A percentile compares a stretch with the other conserved stretches of the same genome.
Evolutionary conservation across 106 monocot species (phyloP).

Genomic region (Cymbidium sinense): DNA sequence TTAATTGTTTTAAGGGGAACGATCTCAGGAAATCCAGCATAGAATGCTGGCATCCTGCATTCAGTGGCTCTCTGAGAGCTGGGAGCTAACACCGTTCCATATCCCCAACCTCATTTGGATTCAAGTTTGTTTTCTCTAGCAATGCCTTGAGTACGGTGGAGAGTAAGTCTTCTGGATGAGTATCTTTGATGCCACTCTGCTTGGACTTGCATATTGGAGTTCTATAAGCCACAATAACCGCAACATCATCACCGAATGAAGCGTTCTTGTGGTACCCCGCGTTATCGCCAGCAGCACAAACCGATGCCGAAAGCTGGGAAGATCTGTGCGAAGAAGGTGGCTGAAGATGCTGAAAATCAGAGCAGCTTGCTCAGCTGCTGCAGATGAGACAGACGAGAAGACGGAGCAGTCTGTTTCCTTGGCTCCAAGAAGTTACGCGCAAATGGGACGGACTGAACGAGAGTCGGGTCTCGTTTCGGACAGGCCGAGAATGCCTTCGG

Average conservation of each 20-base stretch:
- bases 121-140: conserved; percentile 44
- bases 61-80: conserved; percentile 63
- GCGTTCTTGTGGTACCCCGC: conserved; percentile 37
- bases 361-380: no score
- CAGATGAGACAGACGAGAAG: no score
- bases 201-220: conserved; percentile 81
- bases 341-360: conserved; percentile 46
- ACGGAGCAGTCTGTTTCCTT: no score
- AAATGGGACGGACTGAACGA: no score
- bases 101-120: conserved; percentile 60
- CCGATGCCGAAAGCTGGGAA: conserved; percentile 24
- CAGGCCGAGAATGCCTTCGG: no score
- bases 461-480: no score
- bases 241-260: conserved; percentile 48
- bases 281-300: conserved; percentile 46
- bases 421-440: no score
- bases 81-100: conserved; percentile 58
- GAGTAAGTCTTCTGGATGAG: conserved; percentile 69
- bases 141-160: conserved; percentile 69
- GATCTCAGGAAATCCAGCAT: conserved; percentile 80
- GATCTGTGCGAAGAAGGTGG: conserved; percentile 10
- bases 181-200: conserved; percentile 79
- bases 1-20: no score
- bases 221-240: conserved; percentile 52
- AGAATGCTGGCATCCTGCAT: conserved; percentile 71